Evolutionary conservation across 1,139 yeast species (phyloP).

Genomic region (Zygosaccharomyces pseudobailii): DNA sequence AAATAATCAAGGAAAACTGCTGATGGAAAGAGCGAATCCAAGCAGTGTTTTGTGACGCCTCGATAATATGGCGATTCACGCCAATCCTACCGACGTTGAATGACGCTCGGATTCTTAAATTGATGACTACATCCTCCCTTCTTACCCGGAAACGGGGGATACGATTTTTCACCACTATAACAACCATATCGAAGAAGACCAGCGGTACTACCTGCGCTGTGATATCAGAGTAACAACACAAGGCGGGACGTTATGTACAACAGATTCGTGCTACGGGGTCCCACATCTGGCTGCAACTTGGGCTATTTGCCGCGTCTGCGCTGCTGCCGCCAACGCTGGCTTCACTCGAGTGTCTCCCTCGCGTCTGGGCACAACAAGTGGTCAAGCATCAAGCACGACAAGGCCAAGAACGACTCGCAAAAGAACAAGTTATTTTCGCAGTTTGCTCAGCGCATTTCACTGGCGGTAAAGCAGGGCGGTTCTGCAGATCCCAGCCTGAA

Average conservation of each 20-base stretch:
- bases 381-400: conserved; percentile 92
- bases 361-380: conserved; percentile 78
- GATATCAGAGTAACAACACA: neutral
- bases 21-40: neutral
- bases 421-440: conserved; percentile 67
- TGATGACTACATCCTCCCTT: neutral
- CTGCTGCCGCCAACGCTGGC: neutral
- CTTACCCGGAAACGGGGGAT: neutral
- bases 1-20: neutral
- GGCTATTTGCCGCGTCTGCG: neutral
- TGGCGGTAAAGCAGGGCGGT: conserved; percentile 60
- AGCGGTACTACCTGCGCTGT: neutral
- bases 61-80: neutral
- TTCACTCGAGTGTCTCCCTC: neutral
- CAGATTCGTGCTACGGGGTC: neutral
- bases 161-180: neutral
- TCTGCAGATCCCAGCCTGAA: conserved; percentile 59
- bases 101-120: neutral
- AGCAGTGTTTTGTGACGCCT: too few relatives aligned
- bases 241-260: neutral
- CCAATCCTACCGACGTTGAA: neutral
- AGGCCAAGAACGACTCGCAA: conserved; percentile 85
- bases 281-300: neutral
- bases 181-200: neutral
- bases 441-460: conserved; percentile 65